Evolutionary conservation across 1,284 basidiomycete genomes (phyloP), one percentile per base, ranked within the genome.

Genomic region (Papiliotrema fonsecae): DNA sequence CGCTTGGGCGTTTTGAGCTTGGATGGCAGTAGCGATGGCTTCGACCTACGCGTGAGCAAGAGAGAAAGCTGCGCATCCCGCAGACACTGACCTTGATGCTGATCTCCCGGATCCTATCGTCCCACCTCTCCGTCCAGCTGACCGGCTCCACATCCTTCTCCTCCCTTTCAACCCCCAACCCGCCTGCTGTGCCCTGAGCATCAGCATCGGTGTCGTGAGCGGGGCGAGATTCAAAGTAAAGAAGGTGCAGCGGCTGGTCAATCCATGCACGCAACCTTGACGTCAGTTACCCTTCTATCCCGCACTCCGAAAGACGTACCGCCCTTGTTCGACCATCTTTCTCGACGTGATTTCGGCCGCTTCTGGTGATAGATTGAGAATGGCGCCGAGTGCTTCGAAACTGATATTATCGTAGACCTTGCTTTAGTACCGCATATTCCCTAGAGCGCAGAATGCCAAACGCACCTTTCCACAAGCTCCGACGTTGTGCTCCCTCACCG

Each of bases 401-500:
- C 88, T 87, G 74, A 97, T 93, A 62, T 96, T 96, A 67, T 89
- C 89, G 69, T 93, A 94, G 42, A 93, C 88, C 70, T 62, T 61
- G 21, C 14, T 21, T 24, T 4, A 27, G 28, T 26, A 34, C 4
- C 18, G 9, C 31, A 22, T 3, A 27, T 37, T 37, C 6, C 37
- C 28, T 22, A 30, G 16, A n/a, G 16, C 13, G n/a, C 11, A 13
- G 7, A 27, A n/a, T 42, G 1, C 7, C 11, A 35, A 26, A 52
- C 64, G 28, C 41, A 72, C 72, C 67, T 91, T 88, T 1, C 90
- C 94, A 64, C 90, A 91, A 10, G 93, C 90, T 51, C 96, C 82
- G 16, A 98, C 78, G 69, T 98, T 99, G 75, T 99, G 96, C 69
- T 98, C 94, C 82, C 97, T 88, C 41, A 99, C 88, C 2, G 96